phyloP scores from a whole-genome alignment of 176 grass and related monocot species.

The Canna indica region DNA sequence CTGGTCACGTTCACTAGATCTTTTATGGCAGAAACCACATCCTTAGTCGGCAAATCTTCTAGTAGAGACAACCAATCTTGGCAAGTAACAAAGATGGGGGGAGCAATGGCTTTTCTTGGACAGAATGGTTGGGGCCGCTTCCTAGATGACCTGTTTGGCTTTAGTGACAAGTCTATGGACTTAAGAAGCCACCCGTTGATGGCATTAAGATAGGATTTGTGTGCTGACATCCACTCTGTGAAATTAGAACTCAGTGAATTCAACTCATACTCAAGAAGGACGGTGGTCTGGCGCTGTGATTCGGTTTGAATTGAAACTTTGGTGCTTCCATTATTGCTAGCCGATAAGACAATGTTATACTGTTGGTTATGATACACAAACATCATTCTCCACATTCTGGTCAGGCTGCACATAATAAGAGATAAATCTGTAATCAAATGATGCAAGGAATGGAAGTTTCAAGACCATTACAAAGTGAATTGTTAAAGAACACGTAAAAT shows the following conservation, averaged over 20 bases:
- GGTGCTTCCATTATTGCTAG: conserved; percentile 41
- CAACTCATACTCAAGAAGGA: conserved; percentile 60
- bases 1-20: conserved; percentile 39
- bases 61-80: conserved; percentile 56
- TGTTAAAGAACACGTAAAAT: not conserved
- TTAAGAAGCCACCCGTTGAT: conserved; percentile 75
- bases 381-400: conserved; percentile 79
- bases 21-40: conserved; percentile 57
- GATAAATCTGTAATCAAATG: not conserved
- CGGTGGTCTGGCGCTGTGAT: conserved; percentile 47
- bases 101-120: conserved; percentile 32
- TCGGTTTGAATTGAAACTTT: conserved; percentile 51
- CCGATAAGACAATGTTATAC: conserved; percentile 35
- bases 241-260: conserved; percentile 70
- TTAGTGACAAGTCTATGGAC: conserved; percentile 52
- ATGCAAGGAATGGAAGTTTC: not conserved
- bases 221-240: conserved; percentile 65
- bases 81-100: conserved; percentile 81
- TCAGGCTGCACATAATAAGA: conserved; percentile 47
- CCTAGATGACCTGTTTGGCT: conserved; percentile 21
- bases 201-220: conserved; percentile 66
- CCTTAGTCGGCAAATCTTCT: conserved; percentile 21
- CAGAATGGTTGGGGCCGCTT: conserved; percentile 3
- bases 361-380: conserved; percentile 63
- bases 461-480: not conserved